Base-by-base conservation (phyloP, 768 basidiomycete species). In the Naganishia friedmannii region DNA sequence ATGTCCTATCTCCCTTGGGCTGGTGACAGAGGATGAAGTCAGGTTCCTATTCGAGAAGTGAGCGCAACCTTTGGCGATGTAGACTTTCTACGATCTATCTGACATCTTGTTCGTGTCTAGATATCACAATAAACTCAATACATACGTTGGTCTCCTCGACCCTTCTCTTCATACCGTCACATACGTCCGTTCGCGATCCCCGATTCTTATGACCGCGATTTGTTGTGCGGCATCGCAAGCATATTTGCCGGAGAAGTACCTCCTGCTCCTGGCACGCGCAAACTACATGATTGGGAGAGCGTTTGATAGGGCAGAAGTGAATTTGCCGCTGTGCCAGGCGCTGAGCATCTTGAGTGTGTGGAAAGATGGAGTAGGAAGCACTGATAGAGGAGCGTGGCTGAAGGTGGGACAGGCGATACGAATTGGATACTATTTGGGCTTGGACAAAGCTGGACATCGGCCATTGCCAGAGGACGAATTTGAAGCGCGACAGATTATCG, bases 131-230 rank as follows among this genome's bases (percentile, higher is more conserved):
- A 66, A 65, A n/a, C 70, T 75, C 54, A 75, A 75, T 37, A 53
- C 69, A 23, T 72, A 74, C 29, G 67, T 73, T 65, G 73, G 69
- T 48, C 56, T 75, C 17, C 67, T 73, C 57, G 74, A 75, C 46
- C 68, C 67, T 23, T 66, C 54, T 2, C 68, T 74, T 1, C 74
- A 75, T 68, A 71, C 73, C 2, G 67, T 71, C 0, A 37, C 10
- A 8, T 75, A 71, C 54, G 57, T 58, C 19, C 55, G 65, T 1
- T 39, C 34, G 0, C 65, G 68, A 5, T 75, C 73, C 0, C 56
- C 70, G 17, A 70, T 73, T 45, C 72, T 75, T 13, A 74, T 74
- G 54, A 71, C 73, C 4, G 57, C 71, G 17, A 69, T 75, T 54
- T 68, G 73, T 42, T 54, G 69, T 28, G 71, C 72, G 42, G 45